These are phyloP conservation scores for Golubevia sp. DNA, from an alignment of 1,284 basidiomycete genomes.

Conservation along the genomic window DNA sequence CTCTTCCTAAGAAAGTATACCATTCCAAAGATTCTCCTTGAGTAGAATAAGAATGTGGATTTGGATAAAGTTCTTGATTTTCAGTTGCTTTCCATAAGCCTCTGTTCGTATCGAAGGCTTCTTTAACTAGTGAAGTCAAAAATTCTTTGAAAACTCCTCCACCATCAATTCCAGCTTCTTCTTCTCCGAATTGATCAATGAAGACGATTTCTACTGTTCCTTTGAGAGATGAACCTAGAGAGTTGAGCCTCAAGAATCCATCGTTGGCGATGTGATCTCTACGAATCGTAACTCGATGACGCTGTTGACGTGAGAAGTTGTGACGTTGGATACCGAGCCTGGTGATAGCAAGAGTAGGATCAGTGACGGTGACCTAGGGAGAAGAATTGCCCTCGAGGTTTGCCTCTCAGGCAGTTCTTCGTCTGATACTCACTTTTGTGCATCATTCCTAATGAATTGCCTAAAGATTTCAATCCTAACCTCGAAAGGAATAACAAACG, in stretches of 20 bases:
- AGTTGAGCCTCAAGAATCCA: conserved; percentile 44
- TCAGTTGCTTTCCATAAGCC: conserved; percentile 90
- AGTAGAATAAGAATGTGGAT: conserved; percentile 71
- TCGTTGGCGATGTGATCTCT: conserved; percentile 50
- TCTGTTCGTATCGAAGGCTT: conserved; percentile 91
- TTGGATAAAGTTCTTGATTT: conserved; percentile 92
- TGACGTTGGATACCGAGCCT: conserved; percentile 3
- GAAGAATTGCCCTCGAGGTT: too few relatives aligned
- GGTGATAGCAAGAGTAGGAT: too few relatives aligned
- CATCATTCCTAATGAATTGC: conserved; percentile 75
- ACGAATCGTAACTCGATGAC: conserved; percentile 36
- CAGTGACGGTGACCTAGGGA: not conserved
- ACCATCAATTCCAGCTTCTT: conserved; percentile 84
- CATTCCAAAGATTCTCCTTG: conserved; percentile 66
- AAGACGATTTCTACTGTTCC: conserved; percentile 50
- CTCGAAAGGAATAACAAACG: conserved; percentile 93
- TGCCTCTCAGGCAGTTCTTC: too few relatives aligned
- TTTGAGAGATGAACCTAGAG: conserved; percentile 43
- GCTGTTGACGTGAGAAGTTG: conserved; percentile 17
- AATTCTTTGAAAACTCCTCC: conserved; percentile 99
- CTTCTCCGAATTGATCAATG: conserved; percentile 47
- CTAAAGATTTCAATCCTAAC: conserved; percentile 87
- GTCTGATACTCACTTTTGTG: conserved; percentile 5
- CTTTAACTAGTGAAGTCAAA: conserved; percentile 76
- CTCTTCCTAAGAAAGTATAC: conserved; percentile 91